phyloP scores from a whole-genome alignment of 2,329 filamentous ascomycete species.

The Colletotrichum zoysiae region DNA sequence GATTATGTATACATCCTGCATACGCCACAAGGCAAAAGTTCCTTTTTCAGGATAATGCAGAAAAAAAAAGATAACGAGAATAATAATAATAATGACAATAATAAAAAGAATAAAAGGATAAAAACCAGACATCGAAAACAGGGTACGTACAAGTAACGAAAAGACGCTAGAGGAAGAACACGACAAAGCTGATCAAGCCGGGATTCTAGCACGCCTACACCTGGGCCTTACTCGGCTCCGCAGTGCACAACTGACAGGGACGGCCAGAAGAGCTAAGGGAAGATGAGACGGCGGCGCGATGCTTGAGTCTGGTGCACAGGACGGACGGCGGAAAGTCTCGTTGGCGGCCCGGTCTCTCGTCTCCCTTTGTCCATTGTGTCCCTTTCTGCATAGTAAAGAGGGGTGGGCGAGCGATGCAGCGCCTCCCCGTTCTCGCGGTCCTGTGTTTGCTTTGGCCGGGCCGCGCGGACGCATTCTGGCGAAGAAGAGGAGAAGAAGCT shows the following conservation, averaged over 20 bases:
- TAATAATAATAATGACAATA: too few species aligned
- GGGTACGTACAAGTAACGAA: not conserved
- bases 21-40: slow-evolving; percentile 8
- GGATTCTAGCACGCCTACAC: slow-evolving; percentile 22
- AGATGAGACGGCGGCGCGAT: slow-evolving; percentile 34
- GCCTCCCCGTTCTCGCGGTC: not conserved
- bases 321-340: slow-evolving; percentile 4
- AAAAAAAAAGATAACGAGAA: not conserved
- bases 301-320: slow-evolving; percentile 4
- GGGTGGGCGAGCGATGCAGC: not conserved
- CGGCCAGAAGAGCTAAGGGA: slow-evolving; percentile 20
- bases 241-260: slow-evolving; percentile 27
- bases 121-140: too few species aligned
- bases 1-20: slow-evolving; percentile 21
- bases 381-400: not conserved
- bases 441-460: slow-evolving; percentile 10
- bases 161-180: slow-evolving; percentile 16
- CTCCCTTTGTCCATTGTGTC: slow-evolving; percentile 13
- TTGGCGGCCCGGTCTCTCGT: not conserved
- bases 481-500: not conserved
- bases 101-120: not conserved
- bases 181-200: not conserved
- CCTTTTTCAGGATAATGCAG: not conserved
- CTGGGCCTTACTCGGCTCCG: not conserved
- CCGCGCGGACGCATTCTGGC: not conserved